Conservation (phyloP, 2,329 filamentous ascomycete genomes). For the Aureobasidium sp. region DNA sequence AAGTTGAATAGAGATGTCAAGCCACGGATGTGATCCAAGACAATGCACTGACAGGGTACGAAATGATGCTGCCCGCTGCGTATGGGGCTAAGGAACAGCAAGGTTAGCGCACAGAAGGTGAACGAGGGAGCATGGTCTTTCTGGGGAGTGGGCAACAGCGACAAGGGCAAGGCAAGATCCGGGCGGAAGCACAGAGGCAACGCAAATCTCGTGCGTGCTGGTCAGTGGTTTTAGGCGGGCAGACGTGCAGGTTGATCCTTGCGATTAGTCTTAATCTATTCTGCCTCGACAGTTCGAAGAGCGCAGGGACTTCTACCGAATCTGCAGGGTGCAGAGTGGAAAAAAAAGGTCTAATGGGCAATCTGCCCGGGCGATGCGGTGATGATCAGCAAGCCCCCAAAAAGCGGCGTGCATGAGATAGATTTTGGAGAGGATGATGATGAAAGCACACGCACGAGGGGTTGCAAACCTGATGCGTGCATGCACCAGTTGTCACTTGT, state of each 20-base stretch:
- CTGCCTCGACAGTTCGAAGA: slow-evolving; percentile 15
- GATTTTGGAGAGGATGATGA: slow-evolving; percentile 9
- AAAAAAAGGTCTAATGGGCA: slow-evolving; percentile 15
- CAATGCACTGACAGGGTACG: slow-evolving; percentile 16
- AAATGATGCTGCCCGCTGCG: slow-evolving; percentile 17
- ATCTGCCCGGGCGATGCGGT: slow-evolving; percentile 19
- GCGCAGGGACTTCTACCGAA: slow-evolving; percentile 17
- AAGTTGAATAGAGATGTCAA: slow-evolving; percentile 1
- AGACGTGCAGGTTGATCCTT: slow-evolving; percentile 18
- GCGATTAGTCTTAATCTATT: slow-evolving; percentile 18
- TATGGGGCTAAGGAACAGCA: slow-evolving; percentile 16
- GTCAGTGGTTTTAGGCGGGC: slow-evolving; percentile 18
- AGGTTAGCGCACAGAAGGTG: slow-evolving; percentile 15
- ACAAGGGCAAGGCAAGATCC: slow-evolving; percentile 15
- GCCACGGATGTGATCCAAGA: not conserved
- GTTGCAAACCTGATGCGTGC: slow-evolving; percentile 13
- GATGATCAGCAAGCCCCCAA: slow-evolving; percentile 17
- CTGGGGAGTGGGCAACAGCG: slow-evolving; percentile 12
- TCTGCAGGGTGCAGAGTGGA: slow-evolving; percentile 2
- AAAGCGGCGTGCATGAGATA: slow-evolving; percentile 16
- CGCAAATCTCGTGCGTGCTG: slow-evolving; percentile 18
- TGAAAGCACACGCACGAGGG: slow-evolving; percentile 13
- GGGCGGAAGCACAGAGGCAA: slow-evolving; percentile 17
- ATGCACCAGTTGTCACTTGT: slow-evolving; percentile 5
- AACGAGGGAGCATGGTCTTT: slow-evolving; percentile 4